Evolutionary conservation across 768 basidiomycete species (phyloP).

Genomic region (Termitomyces sp.): DNA sequence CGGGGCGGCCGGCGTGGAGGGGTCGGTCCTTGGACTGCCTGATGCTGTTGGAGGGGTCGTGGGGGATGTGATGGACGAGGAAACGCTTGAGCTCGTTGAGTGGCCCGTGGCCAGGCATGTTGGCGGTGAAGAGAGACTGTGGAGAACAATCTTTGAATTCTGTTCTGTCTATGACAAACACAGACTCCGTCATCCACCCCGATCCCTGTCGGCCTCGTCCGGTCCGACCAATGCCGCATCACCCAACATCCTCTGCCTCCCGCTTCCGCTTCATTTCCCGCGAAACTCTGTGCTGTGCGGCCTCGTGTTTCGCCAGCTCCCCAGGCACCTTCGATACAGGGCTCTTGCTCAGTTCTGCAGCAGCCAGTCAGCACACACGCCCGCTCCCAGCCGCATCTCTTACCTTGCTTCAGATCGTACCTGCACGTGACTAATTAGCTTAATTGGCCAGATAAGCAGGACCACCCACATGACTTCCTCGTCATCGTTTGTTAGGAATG

Average conservation of each 20-base stretch:
- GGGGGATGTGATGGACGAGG: slow-evolving; percentile 85
- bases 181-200: background rate
- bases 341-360: slow-evolving; percentile 85
- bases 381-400: slow-evolving; percentile 18
- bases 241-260: slow-evolving; percentile 73
- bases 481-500: slow-evolving; percentile 93
- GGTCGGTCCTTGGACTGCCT: slow-evolving; percentile 43
- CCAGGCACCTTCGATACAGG: slow-evolving; percentile 85
- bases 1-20: background rate
- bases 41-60: slow-evolving; percentile 23
- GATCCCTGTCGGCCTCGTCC: background rate
- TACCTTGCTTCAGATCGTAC: slow-evolving; percentile 94
- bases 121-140: slow-evolving; percentile 12
- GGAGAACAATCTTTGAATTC: background rate
- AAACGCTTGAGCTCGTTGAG: slow-evolving; percentile 93
- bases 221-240: slow-evolving; percentile 6
- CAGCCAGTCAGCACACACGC: background rate
- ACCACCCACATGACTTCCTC: slow-evolving; percentile 89
- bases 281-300: slow-evolving; percentile 87
- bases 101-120: slow-evolving; percentile 45
- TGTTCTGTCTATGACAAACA: slow-evolving; percentile 10
- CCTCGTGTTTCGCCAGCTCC: slow-evolving; percentile 87
- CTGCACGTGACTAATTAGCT: slow-evolving; percentile 30
- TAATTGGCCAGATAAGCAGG: slow-evolving; percentile 3
- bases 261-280: slow-evolving; percentile 94